Base-by-base conservation (phyloP, 108 stramenopile species). In the Hondaea fermentalgiana region DNA sequence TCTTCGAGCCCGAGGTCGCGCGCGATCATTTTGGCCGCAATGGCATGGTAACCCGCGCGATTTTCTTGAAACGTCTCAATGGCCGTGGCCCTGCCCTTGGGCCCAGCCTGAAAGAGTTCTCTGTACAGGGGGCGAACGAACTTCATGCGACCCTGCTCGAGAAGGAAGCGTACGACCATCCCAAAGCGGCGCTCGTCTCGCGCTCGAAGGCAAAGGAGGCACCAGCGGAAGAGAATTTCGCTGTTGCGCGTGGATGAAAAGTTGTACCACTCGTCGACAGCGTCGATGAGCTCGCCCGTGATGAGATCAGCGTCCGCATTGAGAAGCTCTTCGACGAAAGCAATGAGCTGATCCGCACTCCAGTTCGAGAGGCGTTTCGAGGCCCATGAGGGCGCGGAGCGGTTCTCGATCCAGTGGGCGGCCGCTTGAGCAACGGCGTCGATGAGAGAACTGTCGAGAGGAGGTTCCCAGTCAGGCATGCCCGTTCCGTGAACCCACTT, bases 61-160 rank as follows among this genome's bases (percentile, higher is more conserved):
- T 98, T 92, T 43, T 91, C 87, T 72, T 96, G 76, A 88, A 98
- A 99, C 5, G 96, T 96, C 0, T 93, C 83, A 1, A 95, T 88
- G 5, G 97, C 98, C 45, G 93, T 51, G 8, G 90, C 88, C 72
- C 89, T 91, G 0, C 96, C 97, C 6, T 57, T 89, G 12, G 57
- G 59, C 12, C 72, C 88, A 28, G 95, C 94, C 44, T 92, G 87
- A 91, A 88, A 93, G n/a, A 99, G 87, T 43, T 96, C 94, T 43
- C 93, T 90, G 87, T 98, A 98, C 60, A 98, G 89, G 4, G 99
- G 98, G 10, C 99, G 93, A 4, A 97, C 96, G 89, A 95, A 99
- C 92, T 99, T 99, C 98, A 99, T 99, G n/a, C 99, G 91, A 19
- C 99, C 99, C 92, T 98, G 97, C 25, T 95, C 93, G 3, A 96